phyloP scores from a whole-genome alignment of 2,329 filamentous ascomycete genomes.

The Pseudocercospora fijiensis region DNA sequence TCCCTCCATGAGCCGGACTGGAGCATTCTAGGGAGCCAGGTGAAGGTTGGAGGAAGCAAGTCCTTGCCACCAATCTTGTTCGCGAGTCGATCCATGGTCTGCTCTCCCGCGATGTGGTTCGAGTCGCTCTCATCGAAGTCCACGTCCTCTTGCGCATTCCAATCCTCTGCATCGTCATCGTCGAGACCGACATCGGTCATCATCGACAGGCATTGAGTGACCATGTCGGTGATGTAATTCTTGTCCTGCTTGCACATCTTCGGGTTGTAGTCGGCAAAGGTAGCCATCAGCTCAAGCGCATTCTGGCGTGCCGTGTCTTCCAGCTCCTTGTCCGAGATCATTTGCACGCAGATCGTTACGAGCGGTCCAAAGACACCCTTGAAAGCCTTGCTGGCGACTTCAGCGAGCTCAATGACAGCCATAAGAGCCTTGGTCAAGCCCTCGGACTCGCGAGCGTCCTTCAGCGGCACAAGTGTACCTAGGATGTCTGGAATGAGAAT shows the following conservation, averaged over 20 bases:
- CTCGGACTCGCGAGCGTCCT: constrained; percentile 85
- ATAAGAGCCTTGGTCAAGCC: constrained; percentile 86
- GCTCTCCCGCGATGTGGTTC: constrained; percentile 96
- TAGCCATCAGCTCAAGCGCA: constrained; percentile 93
- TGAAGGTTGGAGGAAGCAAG: constrained; percentile 90
- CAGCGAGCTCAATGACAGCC: constrained; percentile 89
- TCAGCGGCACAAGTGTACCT: constrained; percentile 90
- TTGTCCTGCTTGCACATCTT: constrained; percentile 92
- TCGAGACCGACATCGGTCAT: constrained; percentile 97
- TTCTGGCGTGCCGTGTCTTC: constrained; percentile 89
- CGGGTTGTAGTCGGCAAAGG: constrained; percentile 91
- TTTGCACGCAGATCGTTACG: constrained; percentile 87
- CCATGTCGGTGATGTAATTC: constrained; percentile 94
- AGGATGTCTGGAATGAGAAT: constrained; percentile 83
- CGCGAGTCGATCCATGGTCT: constrained; percentile 95
- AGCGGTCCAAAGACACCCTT: constrained; percentile 89
- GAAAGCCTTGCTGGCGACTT: constrained; percentile 96
- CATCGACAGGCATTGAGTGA: constrained; percentile 92
- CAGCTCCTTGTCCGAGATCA: constrained; percentile 94
- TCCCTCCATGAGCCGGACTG: constrained; percentile 92
- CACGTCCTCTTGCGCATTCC: constrained; percentile 89
- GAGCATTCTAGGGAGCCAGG: constrained; percentile 98
- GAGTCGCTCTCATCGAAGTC: constrained; percentile 94
- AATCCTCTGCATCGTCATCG: constrained; percentile 91
- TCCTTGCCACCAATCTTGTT: constrained; percentile 95